Base-by-base conservation (phyloP, 768 basidiomycete species). In the Brasilioporus rufonigricans region DNA sequence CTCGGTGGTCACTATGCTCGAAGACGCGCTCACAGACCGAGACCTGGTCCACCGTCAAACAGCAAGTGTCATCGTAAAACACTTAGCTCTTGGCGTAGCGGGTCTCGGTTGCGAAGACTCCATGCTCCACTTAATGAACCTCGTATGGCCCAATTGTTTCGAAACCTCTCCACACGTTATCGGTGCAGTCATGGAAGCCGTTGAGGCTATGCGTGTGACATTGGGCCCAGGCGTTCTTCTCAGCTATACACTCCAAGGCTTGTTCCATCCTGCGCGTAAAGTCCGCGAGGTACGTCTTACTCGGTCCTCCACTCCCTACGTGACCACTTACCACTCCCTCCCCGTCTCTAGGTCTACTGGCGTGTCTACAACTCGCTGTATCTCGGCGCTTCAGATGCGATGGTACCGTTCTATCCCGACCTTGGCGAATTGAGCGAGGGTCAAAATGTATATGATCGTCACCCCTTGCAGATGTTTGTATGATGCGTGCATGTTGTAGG, bases 111-210 rank as follows among this genome's bases (percentile, higher is more conserved):
- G 93, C 64, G 97, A 99, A 74, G 97, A 99, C 73, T 96, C 96
- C 13, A 91, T 98, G 85, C 81, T 93, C 49, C 97, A 99, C 67
- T 74, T 98, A 46, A 92, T 98, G 87, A 99, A 99, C 70, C 83
- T 99, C 26, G 91, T 98, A 14, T 98, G 95, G 95, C 97, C 97
- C 2, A 98, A 98, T 69, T 95, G 94, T 72, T 98, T 98, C 71
- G 96, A 98, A 76, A 96, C 95, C 2, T 93, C 89, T 14, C 97
- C 97, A 6, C 97, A 99, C 74, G 95, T 99, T 56, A 98, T 98
- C 58, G 93, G 93, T 31, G 92, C 94, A 6, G 92, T 98, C 40
- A 95, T 98, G 92, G 97, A 98, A 46, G 97, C 97, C 0, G 81
- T 99, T 63, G 97, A 98, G 73, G 91, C 92, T 1, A 98, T 98